phyloP scores from a whole-genome alignment of 106 monocot genomes.

The Platanthera guangdongensis region DNA sequence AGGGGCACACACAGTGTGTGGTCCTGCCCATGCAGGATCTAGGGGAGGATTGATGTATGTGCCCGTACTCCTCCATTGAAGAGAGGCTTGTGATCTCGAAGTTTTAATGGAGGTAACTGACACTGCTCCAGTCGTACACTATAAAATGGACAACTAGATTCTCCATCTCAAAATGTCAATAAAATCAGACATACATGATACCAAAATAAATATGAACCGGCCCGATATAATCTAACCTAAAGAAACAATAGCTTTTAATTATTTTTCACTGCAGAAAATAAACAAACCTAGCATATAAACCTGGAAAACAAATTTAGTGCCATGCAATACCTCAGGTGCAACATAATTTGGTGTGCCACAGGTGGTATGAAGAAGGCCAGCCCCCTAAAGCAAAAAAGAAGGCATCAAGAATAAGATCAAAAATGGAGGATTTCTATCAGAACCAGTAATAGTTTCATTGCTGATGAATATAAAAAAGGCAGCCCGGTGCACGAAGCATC shows the following conservation, averaged over 20 bases:
- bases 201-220: not conserved
- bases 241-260: not conserved
- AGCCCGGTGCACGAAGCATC: too few species aligned
- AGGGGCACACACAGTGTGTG: too few species aligned
- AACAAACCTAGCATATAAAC: not conserved
- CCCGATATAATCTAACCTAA: not conserved
- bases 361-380: conserved; percentile 78
- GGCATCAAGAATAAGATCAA: not conserved
- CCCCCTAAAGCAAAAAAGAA: conserved; percentile 48
- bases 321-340: conserved; percentile 81
- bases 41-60: too few species aligned
- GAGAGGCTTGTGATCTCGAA: too few species aligned
- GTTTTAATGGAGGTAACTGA: too few species aligned
- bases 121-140: not conserved
- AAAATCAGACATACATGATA: conserved; percentile 6
- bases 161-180: not conserved
- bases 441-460: not conserved
- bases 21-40: too few species aligned
- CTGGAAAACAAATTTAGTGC: not conserved
- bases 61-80: too few species aligned
- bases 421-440: not conserved
- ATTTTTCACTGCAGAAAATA: not conserved
- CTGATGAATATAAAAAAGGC: not conserved
- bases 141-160: not conserved
- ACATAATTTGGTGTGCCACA: conserved; percentile 98